Conservation (phyloP, 176 grass and related monocot genomes). For the sorghum (Sorghum bicolor) region DNA sequence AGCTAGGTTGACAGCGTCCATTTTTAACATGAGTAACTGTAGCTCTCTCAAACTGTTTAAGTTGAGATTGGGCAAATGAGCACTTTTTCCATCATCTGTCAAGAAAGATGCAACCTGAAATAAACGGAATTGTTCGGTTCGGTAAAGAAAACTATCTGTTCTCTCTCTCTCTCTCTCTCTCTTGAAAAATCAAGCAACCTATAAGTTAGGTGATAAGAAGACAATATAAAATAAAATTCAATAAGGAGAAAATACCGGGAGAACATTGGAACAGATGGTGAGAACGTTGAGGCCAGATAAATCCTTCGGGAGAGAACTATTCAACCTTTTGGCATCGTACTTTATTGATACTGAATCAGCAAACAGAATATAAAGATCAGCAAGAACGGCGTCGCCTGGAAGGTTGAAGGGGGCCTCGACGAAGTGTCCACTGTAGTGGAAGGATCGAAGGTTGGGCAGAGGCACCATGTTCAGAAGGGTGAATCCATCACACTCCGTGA, state of each 20-base stretch:
- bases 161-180: background rate
- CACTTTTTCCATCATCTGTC: background rate
- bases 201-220: background rate
- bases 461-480: background rate
- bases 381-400: background rate
- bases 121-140: background rate
- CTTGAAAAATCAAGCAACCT: background rate
- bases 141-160: background rate
- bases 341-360: background rate
- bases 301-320: background rate
- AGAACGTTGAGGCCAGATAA: background rate
- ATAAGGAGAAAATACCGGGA: background rate
- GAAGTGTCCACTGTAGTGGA: background rate
- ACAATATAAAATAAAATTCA: background rate
- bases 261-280: background rate
- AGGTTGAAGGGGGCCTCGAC: background rate
- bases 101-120: background rate
- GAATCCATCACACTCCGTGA: constrained; percentile 24
- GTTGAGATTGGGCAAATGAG: background rate
- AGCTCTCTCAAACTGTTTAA: too few relatives aligned
- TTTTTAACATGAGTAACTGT: constrained; percentile 55
- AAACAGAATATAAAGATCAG: background rate
- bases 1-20: constrained; percentile 39
- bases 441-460: constrained; percentile 21
- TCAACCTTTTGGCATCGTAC: background rate